Conservation (phyloP, 768 basidiomycete species). For the Naganishia kalamii region DNA sequence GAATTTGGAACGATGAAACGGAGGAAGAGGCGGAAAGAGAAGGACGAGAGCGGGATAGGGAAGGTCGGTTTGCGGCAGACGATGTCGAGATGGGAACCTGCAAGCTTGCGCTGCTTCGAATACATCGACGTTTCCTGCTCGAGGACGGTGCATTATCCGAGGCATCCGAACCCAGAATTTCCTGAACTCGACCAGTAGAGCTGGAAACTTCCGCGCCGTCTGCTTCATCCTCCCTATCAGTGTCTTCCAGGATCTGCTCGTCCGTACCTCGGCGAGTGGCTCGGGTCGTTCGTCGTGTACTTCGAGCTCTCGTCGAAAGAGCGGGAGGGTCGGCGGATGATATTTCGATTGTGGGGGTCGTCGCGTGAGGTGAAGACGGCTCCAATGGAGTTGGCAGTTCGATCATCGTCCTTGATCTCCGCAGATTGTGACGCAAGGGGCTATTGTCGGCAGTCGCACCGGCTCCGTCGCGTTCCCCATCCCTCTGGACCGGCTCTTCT, state of each 20-base stretch:
- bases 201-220: background rate
- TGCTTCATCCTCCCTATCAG: constrained; percentile 7
- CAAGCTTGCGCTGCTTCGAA: constrained; percentile 4
- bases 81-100: constrained; percentile 7
- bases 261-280: background rate
- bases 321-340: constrained; percentile 11
- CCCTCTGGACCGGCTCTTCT: background rate
- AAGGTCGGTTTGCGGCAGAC: background rate
- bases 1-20: constrained; percentile 1
- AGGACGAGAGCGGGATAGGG: background rate
- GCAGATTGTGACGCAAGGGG: background rate
- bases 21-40: background rate
- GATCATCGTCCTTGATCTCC: background rate
- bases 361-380: background rate
- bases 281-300: background rate
- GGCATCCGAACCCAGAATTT: background rate
- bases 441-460: background rate
- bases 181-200: background rate
- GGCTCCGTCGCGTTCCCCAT: background rate
- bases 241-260: background rate
- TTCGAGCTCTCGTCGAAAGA: constrained; percentile 2
- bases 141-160: background rate
- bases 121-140: constrained; percentile 5
- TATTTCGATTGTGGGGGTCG: background rate
- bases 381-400: background rate